Evolutionary conservation across 495 filamentous ascomycete species (phyloP), one percentile per base, ranked within the genome.

Genomic region (Penicillium goetzii): DNA sequence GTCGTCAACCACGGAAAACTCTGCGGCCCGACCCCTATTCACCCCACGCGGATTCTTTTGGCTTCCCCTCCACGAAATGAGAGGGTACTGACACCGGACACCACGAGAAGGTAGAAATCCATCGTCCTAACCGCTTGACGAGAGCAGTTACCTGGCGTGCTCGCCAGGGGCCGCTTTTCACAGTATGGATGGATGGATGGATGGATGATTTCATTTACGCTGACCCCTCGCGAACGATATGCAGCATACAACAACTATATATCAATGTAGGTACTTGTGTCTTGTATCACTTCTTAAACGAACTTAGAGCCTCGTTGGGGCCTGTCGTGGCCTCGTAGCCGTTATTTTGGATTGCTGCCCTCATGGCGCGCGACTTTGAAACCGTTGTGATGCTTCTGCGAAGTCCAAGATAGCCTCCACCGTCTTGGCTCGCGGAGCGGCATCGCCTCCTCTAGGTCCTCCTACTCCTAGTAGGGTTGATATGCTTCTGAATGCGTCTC

Each of bases 271-370:
- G 17, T 30, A 52, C 25, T 30, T 52, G 25, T 52, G 10, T 15
- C 23, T 15, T 52, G 23, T 30, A 15, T n/a, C 49, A 52, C 49
- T 30, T 52, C 49, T 55, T 41, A 28, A 56, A 64, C 45, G 64
- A 72, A 67, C 66, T 72, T 43, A 62, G 65, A 67, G 70, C 72
- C 68, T 72, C 60, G 64, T 72, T 66, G 68, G 21, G 59, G 69
- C 71, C 69, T 74, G 26, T 55, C 59, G 49, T 72, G 66, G 71
- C 69, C 69, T 59, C 60, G 19, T 53, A 62, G 63, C 65, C 66
- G 64, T 59, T 70, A 38, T 28, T 52, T 28, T 58, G 64, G 56
- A 63, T 69, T 51, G 70, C 72, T 67, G 64, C 67, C 69, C 66
- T 68, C 41, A 32, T 71, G 64, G 72, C 70, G 67, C 70, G 57